A percentile compares a stretch with the other conserved stretches of the same genome.
phyloP scores from a whole-genome alignment of 106 monocot species.

The Platanthera guangdongensis region DNA sequence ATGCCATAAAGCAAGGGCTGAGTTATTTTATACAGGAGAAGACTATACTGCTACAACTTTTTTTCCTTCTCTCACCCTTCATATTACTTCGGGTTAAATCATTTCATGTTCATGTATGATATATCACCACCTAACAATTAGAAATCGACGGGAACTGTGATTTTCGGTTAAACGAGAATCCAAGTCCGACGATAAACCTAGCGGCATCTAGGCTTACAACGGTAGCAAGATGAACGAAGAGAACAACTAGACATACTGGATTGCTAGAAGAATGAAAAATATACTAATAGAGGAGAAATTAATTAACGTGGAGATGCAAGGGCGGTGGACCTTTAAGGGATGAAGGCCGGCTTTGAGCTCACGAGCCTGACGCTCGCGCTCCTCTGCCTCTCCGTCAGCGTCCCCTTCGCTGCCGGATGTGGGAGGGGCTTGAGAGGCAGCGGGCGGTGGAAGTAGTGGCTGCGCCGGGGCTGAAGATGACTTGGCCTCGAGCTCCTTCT shows the following conservation, averaged over 20 bases:
- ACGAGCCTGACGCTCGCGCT: slow-evolving; percentile 52
- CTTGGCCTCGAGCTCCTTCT: slow-evolving; percentile 24
- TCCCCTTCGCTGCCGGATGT: slow-evolving; percentile 14
- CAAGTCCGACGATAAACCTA: neutral
- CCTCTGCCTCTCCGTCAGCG: slow-evolving; percentile 33
- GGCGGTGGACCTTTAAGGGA: slow-evolving; percentile 60
- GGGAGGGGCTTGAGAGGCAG: neutral
- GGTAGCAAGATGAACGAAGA: neutral
- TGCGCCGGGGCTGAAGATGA: neutral
- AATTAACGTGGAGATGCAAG: neutral
- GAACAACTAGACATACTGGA: neutral
- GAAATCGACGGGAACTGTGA: neutral
- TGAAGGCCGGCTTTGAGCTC: slow-evolving; percentile 87
- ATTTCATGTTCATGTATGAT: no score
- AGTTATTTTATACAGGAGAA: no score
- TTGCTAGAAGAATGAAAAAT: neutral
- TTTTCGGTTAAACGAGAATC: neutral
- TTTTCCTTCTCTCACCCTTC: no score
- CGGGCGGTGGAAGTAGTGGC: neutral
- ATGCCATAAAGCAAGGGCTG: no score
- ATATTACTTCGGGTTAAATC: no score
- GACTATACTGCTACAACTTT: no score
- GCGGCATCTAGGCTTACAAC: neutral
- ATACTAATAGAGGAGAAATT: neutral
- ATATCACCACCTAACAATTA: neutral